These are phyloP conservation scores for Ogataea paradorogensis DNA, from an alignment of 805 yeast genomes.

Conservation along the genomic window DNA sequence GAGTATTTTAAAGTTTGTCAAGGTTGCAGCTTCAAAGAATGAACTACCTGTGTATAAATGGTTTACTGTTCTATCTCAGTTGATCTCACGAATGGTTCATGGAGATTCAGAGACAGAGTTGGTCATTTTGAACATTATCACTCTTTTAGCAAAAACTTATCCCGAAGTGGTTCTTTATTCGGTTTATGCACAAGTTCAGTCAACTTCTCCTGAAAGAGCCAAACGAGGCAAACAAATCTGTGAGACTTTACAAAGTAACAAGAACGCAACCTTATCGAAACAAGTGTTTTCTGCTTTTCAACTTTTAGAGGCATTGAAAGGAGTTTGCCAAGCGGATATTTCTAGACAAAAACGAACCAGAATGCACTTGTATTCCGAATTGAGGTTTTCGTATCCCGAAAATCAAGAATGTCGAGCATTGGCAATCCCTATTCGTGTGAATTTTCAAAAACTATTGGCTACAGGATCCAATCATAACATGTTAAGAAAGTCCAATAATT, in stretches of 20 bases:
- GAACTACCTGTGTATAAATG: conserved; percentile 57
- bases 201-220: conserved; percentile 47
- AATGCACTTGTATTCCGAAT: conserved; percentile 40
- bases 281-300: conserved; percentile 31
- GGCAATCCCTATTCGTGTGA: conserved; percentile 72
- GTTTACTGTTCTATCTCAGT: conserved; percentile 83
- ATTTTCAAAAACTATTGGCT: conserved; percentile 66
- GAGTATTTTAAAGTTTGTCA: conserved; percentile 48
- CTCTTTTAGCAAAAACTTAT: conserved; percentile 56
- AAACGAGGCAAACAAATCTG: conserved; percentile 45
- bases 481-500: conserved; percentile 28
- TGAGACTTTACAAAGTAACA: conserved; percentile 28
- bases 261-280: conserved; percentile 14
- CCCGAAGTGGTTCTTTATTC: conserved; percentile 89
- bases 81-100: conserved; percentile 76
- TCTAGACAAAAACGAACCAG: conserved; percentile 35
- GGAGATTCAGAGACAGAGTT: conserved; percentile 53
- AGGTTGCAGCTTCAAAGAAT: conserved; percentile 37
- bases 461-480: conserved; percentile 41
- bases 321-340: conserved; percentile 40
- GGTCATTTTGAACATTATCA: conserved; percentile 55
- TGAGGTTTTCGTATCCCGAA: conserved; percentile 34
- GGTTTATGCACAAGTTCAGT: conserved; percentile 65
- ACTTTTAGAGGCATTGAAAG: conserved; percentile 41
- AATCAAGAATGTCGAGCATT: conserved; percentile 37